These are phyloP conservation scores for Aciculosporium take DNA, from an alignment of 2,329 filamentous ascomycete species.

Conservation along the genomic window DNA sequence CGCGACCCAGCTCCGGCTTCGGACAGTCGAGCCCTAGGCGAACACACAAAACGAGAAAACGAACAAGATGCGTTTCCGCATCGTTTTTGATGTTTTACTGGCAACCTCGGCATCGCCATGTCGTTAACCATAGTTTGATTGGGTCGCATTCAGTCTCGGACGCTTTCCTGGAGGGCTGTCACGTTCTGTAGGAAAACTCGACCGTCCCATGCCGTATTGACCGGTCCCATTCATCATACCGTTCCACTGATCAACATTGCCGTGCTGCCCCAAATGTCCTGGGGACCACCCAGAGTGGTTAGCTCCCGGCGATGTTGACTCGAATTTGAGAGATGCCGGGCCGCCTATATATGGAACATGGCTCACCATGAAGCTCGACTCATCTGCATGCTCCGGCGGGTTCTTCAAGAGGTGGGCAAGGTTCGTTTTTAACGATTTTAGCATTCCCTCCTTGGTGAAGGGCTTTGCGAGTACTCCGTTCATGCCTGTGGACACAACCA, in stretches of 20 bases:
- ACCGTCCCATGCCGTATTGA: conserved; percentile 23
- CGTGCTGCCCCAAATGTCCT: conserved; percentile 35
- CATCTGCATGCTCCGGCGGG: conserved; percentile 30
- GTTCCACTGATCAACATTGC: conserved; percentile 31
- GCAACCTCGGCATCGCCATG: neutral
- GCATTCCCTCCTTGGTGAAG: conserved; percentile 78
- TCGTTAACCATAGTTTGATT: conserved; percentile 25
- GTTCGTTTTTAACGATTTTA: conserved; percentile 78
- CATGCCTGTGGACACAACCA: conserved; percentile 52
- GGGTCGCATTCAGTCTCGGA: conserved; percentile 33
- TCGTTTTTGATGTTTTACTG: neutral
- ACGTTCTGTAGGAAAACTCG: conserved; percentile 17
- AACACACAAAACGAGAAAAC: neutral
- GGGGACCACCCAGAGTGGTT: conserved; percentile 37
- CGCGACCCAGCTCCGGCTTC: neutral
- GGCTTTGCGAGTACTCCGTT: conserved; percentile 95
- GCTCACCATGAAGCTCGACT: conserved; percentile 19
- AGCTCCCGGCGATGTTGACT: conserved; percentile 35
- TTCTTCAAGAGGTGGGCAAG: conserved; percentile 69
- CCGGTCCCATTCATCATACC: conserved; percentile 29
- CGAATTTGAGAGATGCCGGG: conserved; percentile 30
- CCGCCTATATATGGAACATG: conserved; percentile 23
- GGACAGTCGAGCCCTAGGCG: neutral
- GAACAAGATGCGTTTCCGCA: neutral
- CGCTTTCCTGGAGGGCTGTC: conserved; percentile 38